Evolutionary conservation across 1,139 yeast genomes (phyloP), one percentile per base, ranked within the genome.

Genomic region (Wickerhamiella pararugosa): DNA sequence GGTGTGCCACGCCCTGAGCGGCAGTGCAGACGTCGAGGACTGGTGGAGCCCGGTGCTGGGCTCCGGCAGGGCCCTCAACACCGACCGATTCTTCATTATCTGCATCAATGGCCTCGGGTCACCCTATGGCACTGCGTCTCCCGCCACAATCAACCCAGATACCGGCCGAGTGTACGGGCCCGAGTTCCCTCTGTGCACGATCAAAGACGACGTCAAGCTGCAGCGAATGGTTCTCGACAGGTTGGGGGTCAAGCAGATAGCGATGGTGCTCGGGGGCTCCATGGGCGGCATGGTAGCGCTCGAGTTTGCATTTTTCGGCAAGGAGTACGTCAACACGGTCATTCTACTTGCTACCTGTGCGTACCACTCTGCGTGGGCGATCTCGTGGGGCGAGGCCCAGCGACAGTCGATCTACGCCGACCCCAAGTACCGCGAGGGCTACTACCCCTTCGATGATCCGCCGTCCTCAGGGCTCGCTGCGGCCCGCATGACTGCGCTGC

Each of bases 201-300:
- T 87, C 25, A 75, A 93, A 49, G 98, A 90, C 56, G 98, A 90
- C 54, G 82, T 84, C 6, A 69, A 51, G 5, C 73, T 90, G n/a
- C 97, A 90, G 54, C 75, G 67, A 51, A 58, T 78, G 45, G 77
- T 90, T 5, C 65, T 90, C 43, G 84, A 83, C 27, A 70, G 69
- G 15, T 63, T 90, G 41, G 84, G 81, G 0, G 83, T 90, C 27
- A 70, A 69, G 44, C 72, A 75, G 44, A 65, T 90, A 34, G 96
- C 97, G 1, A 73, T 79, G 40, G 93, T 82, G 4, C 73, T 90
- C 45, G 98, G 98, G 29, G 98, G 98, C 0, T 87, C 97, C 28
- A 90, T 90, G 98, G 98, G 98, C 32, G 98, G 98, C n/a, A 90
- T 90, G 98, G 64, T 86, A 42, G 87, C 90, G 0, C 64, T 90